Conservation (phyloP, 2,329 filamentous ascomycete species). For the Fusarium sp. region DNA sequence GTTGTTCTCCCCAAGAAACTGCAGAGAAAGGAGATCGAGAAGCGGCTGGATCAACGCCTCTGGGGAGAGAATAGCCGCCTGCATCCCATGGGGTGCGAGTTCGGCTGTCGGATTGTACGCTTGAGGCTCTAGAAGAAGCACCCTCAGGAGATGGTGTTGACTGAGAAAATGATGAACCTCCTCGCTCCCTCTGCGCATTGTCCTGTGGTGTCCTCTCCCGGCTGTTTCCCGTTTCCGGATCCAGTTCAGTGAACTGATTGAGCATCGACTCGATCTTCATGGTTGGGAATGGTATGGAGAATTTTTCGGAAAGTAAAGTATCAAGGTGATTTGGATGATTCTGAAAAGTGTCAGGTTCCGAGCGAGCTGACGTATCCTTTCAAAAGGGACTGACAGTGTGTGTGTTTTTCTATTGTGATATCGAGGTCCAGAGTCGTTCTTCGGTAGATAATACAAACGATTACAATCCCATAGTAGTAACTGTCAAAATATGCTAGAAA, state of each 20-base stretch:
- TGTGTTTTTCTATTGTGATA: slow-evolving; percentile 26
- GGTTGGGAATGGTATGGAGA: slow-evolving; percentile 6
- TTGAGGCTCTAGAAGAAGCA: slow-evolving; percentile 38
- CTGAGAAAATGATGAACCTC: slow-evolving; percentile 38
- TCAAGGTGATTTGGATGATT: slow-evolving; percentile 17
- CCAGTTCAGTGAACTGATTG: slow-evolving; percentile 41
- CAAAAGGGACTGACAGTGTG: slow-evolving; percentile 10
- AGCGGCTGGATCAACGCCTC: slow-evolving; percentile 54
- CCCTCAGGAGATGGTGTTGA: slow-evolving; percentile 52
- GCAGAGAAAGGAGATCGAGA: slow-evolving; percentile 35
- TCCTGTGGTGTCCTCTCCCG: slow-evolving; percentile 20
- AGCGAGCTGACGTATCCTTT: background rate
- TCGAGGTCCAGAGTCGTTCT: slow-evolving; percentile 25
- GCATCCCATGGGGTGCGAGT: slow-evolving; percentile 63
- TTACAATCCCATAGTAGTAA: slow-evolving; percentile 34
- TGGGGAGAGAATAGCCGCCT: slow-evolving; percentile 60
- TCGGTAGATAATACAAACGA: slow-evolving; percentile 25
- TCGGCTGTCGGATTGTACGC: slow-evolving; percentile 38
- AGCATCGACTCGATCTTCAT: slow-evolving; percentile 39
- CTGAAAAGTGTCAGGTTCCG: slow-evolving; percentile 12
- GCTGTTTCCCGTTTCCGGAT: slow-evolving; percentile 13
- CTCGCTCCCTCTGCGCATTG: slow-evolving; percentile 11
- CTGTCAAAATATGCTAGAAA: slow-evolving; percentile 20
- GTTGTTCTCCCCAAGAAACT: slow-evolving; percentile 43
- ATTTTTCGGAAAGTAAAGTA: slow-evolving; percentile 5